Evolutionary conservation across 495 filamentous ascomycete species (phyloP), one percentile per base, ranked within the genome.

Genomic region (Neurospora terricola): DNA sequence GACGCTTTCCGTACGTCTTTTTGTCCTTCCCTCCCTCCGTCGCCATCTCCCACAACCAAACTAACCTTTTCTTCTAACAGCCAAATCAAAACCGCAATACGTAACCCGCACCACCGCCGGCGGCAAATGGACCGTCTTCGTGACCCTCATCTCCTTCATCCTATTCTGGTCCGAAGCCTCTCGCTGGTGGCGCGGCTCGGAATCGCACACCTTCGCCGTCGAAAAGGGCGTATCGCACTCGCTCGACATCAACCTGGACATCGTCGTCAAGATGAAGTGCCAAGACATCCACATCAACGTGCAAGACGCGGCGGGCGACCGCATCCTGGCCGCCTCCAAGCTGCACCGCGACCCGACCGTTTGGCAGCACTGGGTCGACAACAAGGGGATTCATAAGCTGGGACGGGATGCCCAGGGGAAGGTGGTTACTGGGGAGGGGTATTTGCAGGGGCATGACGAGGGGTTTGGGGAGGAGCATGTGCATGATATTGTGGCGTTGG

Each of bases 21-120:
- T n/a, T n/a, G n/a, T n/a, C n/a, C 71, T 69, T 62, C 34, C 36
- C 62, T 18, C 54, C 45, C 45, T 73, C 23, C 43, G n/a, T n/a
- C n/a, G n/a, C 21, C 10, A 39, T 34, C 14, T 36, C 12, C 43
- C n/a, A n/a, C n/a, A n/a, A n/a, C n/a, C n/a, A n/a, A n/a, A n/a
- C n/a, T n/a, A n/a, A n/a, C n/a, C n/a, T n/a, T n/a, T n/a, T n/a
- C n/a, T n/a, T n/a, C n/a, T n/a, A n/a, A 37, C 76, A 98, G 94
- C 96, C 66, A 99, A 99, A 89, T 92, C 93, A 72, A 97, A 97
- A 87, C 85, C 93, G n/a, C 92, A 92, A 77, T 99, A 97, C 83
- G 90, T 93, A 43, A 90, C 91, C 38, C 89, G 89, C 71, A 92
- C 93, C 69, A 88, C 90, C 43, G 91, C 89, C 77, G 96, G 96